Conservation (phyloP, 495 filamentous ascomycete species). For the Penicillium coprophilum region DNA sequence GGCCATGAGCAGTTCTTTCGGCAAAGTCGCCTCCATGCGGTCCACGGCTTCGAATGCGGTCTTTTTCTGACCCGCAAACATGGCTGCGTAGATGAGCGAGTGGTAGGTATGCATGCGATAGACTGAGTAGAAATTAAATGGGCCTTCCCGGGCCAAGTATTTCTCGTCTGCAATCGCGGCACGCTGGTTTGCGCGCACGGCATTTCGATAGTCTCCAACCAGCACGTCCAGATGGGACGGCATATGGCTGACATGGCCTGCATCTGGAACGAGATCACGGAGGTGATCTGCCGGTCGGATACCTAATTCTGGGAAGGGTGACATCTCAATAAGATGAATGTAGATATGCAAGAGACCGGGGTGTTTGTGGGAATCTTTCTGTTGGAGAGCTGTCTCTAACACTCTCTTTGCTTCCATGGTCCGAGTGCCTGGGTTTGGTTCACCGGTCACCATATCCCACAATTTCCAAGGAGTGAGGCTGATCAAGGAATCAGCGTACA, state of each 20-base stretch:
- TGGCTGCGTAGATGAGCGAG: conserved; percentile 64
- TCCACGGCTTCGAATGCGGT: conserved; percentile 52
- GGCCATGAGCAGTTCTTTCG: conserved; percentile 54
- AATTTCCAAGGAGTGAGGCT: conserved; percentile 64
- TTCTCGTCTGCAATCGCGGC: conserved; percentile 59
- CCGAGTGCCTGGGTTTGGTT: conserved; percentile 54
- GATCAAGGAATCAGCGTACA: conserved; percentile 65
- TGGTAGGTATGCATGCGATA: conserved; percentile 66
- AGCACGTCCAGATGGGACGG: conserved; percentile 65
- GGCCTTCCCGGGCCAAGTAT: conserved; percentile 48
- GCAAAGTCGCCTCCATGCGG: conserved; percentile 52
- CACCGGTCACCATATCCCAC: conserved; percentile 58
- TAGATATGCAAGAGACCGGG: conserved; percentile 65
- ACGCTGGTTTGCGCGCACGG: conserved; percentile 55
- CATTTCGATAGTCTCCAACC: conserved; percentile 59
- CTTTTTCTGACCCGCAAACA: conserved; percentile 60
- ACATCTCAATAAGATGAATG: conserved; percentile 73
- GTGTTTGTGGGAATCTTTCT: conserved; percentile 39
- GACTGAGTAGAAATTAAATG: conserved; percentile 62
- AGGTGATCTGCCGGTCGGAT: conserved; percentile 55
- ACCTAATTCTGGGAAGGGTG: conserved; percentile 53
- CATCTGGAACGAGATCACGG: conserved; percentile 59
- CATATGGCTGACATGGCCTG: conserved; percentile 67
- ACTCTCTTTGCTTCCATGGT: conserved; percentile 57
- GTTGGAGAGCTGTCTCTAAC: conserved; percentile 52